Base-by-base conservation (phyloP, 2,329 filamentous ascomycete genomes). In the Penicillium sp. region DNA sequence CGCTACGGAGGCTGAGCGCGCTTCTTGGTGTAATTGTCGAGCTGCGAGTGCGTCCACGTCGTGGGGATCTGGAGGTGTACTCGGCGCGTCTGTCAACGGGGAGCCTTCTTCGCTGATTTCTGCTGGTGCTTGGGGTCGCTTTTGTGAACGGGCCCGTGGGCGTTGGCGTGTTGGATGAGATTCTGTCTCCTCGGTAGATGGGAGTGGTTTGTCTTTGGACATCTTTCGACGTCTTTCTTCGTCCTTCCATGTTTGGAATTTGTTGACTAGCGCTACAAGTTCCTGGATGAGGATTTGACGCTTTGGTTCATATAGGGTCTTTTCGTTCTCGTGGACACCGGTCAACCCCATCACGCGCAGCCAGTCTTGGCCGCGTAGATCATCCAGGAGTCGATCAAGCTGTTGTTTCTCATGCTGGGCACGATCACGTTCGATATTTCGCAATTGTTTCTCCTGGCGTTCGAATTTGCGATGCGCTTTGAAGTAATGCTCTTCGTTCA, bases 281-380 rank as follows among this genome's bases (percentile, higher is more conserved):
- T 95, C 91, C 52, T 82, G 83, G 64, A 97, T 88, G 69, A 97
- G 96, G 70, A 93, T 87, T 56, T 87, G 83, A 24, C 94, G 85
- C 57, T 94, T 94, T 2, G 89, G 87, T 72, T 96, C 91, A 72
- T 91, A 97, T 26, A 88, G 84, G 71, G 89, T 94, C 75, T 91
- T 93, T 67, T 91, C 90, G 19, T 86, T 86, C 67, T 97, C 92
- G 0, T 91, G 95, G 33, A 95, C 77, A 33, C 83, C 91, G 60
- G 87, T 93, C 29, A 97, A 88, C 23, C 93, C 94, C 86, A 99
- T 92, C 3, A 92, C 84, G 57, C 90, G 87, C 52, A 97, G 80
- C 94, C 94, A 99, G 73, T 97, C 94, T 54, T 90, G 91, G 2
- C 93, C 90, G 70, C 91, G 89, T 1, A 99, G 81, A 16, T 91